Percentiles rank a stretch among this genome's conserved stretches.
phyloP scores from a whole-genome alignment of 2,329 filamentous ascomycete species.

The Colletotrichum spaethianum region DNA sequence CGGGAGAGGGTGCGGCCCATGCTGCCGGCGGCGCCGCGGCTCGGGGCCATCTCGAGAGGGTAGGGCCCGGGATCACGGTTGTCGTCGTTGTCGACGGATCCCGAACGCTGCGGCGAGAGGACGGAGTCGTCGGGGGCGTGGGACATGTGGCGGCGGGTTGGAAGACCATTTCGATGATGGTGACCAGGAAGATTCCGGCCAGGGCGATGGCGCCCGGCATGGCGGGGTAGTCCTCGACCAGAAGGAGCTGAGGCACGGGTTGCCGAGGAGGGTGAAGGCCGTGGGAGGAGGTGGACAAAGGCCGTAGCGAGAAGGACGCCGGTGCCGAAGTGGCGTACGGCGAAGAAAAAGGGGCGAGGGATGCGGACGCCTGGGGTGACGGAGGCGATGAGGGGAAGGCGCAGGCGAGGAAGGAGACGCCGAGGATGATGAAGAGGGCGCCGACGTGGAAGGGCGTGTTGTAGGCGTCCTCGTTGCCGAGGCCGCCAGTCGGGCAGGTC shows the following conservation, averaged over 20 bases:
- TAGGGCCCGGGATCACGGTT: not conserved
- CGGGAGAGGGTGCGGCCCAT: constrained; percentile 36
- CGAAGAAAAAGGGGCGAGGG: constrained; percentile 68
- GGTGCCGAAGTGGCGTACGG: constrained; percentile 80
- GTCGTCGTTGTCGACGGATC: constrained; percentile 11
- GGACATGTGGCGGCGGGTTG: constrained; percentile 56
- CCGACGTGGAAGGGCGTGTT: constrained; percentile 71
- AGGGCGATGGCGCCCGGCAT: constrained; percentile 88
- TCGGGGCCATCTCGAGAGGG: constrained; percentile 20
- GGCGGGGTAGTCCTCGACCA: constrained; percentile 81
- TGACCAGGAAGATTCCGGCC: constrained; percentile 82
- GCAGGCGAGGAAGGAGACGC: constrained; percentile 63
- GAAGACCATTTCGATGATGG: constrained; percentile 82
- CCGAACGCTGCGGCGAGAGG: constrained; percentile 33
- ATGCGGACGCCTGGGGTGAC: constrained; percentile 68
- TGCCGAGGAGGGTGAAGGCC: constrained; percentile 73
- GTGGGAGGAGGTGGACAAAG: constrained; percentile 82
- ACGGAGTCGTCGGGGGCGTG: constrained; percentile 47
- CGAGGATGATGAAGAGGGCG: constrained; percentile 66
- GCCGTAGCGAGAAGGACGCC: constrained; percentile 83
- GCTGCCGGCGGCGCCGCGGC: constrained; percentile 18
- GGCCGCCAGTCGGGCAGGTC: constrained; percentile 48
- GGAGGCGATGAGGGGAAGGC: constrained; percentile 67
- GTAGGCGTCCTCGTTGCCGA: constrained; percentile 57
- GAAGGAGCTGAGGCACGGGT: constrained; percentile 79